Conservation (phyloP, 106 monocot genomes). For the Dioscorea zingiberensis region DNA sequence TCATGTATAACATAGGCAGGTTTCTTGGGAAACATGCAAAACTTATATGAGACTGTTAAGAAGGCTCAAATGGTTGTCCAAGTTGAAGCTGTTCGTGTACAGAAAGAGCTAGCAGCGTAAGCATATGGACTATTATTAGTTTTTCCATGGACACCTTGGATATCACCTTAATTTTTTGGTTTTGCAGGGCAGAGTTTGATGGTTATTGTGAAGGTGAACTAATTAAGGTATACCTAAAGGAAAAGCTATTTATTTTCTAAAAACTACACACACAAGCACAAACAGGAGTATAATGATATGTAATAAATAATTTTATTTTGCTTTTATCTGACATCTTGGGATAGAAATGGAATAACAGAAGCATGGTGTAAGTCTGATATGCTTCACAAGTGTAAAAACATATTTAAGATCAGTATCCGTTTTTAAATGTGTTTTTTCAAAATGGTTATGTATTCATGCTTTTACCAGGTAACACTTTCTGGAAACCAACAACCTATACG, state of each 20-base stretch:
- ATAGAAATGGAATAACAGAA: too few species aligned
- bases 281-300: background rate
- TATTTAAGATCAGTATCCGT: too few species aligned
- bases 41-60: slow-evolving; percentile 97
- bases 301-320: background rate
- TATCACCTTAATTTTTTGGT: background rate
- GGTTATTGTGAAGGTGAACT: slow-evolving; percentile 98
- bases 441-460: background rate
- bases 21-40: slow-evolving; percentile 86
- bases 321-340: too few species aligned
- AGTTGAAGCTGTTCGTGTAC: slow-evolving; percentile 97
- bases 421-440: too few species aligned
- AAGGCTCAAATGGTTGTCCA: slow-evolving; percentile 99
- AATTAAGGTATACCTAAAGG: slow-evolving; percentile 72
- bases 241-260: background rate
- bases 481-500: slow-evolving; percentile 96
- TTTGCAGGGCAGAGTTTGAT: slow-evolving; percentile 92
- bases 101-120: slow-evolving; percentile 97
- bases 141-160: background rate
- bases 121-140: slow-evolving; percentile 13
- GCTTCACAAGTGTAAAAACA: too few species aligned
- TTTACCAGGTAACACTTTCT: slow-evolving; percentile 84
- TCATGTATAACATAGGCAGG: slow-evolving; percentile 51
- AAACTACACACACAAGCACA: background rate
- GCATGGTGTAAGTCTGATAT: too few species aligned